These are phyloP conservation scores for Ophiostoma novo-ulmi DNA, from an alignment of 2,329 filamentous ascomycete species.

Conservation along the genomic window DNA sequence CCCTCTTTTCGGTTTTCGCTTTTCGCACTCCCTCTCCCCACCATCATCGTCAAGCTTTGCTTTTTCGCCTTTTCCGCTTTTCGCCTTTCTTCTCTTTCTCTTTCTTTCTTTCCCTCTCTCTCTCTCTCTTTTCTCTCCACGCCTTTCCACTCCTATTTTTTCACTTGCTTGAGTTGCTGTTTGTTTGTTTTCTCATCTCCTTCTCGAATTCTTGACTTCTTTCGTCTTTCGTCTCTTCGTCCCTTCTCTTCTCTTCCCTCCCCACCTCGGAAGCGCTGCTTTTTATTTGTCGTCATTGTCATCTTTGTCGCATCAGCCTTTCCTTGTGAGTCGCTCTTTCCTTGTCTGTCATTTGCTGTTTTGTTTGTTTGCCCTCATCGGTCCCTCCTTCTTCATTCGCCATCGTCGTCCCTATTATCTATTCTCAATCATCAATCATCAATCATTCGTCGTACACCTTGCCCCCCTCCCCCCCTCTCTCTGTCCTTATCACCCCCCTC, in stretches of 20 bases:
- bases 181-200: slow-evolving; percentile 16
- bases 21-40: slow-evolving; percentile 5
- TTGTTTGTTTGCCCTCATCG: neutral
- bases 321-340: slow-evolving; percentile 16
- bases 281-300: slow-evolving; percentile 18
- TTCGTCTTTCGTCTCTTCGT: neutral
- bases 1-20: neutral
- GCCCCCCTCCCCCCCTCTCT: neutral
- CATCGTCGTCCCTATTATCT: neutral
- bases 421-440: neutral
- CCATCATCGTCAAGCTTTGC: slow-evolving; percentile 16
- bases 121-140: neutral
- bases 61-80: neutral
- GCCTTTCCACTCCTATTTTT: neutral
- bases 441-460: neutral
- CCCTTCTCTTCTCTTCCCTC: slow-evolving; percentile 15
- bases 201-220: neutral
- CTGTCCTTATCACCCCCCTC: neutral
- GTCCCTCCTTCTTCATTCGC: neutral
- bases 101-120: neutral
- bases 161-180: slow-evolving; percentile 16
- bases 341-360: neutral
- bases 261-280: slow-evolving; percentile 15
- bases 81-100: neutral
- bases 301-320: slow-evolving; percentile 16